These are phyloP conservation scores for Candida dendrica DNA, from an alignment of 805 yeast species.

Conservation along the genomic window DNA sequence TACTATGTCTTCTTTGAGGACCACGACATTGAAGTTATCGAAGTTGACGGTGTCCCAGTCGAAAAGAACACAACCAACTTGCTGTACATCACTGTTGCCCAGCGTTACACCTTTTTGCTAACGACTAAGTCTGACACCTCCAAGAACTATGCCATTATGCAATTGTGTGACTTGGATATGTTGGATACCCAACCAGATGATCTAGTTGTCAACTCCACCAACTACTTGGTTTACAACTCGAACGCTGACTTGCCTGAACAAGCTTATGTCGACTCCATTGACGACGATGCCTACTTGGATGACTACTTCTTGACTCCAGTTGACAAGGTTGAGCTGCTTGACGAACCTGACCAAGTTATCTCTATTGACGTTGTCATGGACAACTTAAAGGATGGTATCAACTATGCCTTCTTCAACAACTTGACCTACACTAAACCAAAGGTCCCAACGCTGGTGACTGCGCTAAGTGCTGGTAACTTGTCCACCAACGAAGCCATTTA, in stretches of 20 bases:
- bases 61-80: constrained; percentile 64
- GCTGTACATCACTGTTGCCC: constrained; percentile 83
- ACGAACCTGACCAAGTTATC: constrained; percentile 63
- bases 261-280: constrained; percentile 38
- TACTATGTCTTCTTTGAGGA: constrained; percentile 86
- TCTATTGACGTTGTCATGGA: constrained; percentile 77
- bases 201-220: constrained; percentile 66
- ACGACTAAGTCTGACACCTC: constrained; percentile 60
- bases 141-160: constrained; percentile 75
- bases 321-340: constrained; percentile 44
- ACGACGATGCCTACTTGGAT: constrained; percentile 50
- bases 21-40: constrained; percentile 80
- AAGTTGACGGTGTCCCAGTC: constrained; percentile 85
- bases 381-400: constrained; percentile 77
- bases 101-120: constrained; percentile 78
- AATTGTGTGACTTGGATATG: constrained; percentile 75
- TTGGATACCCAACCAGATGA: constrained; percentile 67
- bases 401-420: constrained; percentile 95
- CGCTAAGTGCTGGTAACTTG: constrained; percentile 58
- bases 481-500: constrained; percentile 48
- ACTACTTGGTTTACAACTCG: constrained; percentile 54
- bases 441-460: constrained; percentile 82
- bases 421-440: constrained; percentile 71
- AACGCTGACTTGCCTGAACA: constrained; percentile 32
- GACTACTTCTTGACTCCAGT: constrained; percentile 72